phyloP scores from a whole-genome alignment of 176 grass and related monocot species.

The Urochloa ruziziensis region DNA sequence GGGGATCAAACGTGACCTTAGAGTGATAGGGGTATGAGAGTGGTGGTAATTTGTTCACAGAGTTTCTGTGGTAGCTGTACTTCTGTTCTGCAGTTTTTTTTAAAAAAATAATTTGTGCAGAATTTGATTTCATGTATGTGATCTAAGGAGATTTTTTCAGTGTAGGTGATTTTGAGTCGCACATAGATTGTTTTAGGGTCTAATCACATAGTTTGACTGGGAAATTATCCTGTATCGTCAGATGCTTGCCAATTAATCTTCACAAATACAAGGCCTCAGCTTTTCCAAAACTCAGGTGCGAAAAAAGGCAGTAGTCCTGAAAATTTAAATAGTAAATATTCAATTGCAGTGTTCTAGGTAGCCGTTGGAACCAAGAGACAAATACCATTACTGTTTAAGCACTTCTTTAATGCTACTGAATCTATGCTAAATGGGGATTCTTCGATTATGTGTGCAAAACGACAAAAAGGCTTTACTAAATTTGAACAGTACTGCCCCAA shows the following conservation, averaged over 20 bases:
- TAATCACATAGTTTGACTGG: background rate
- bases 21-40: background rate
- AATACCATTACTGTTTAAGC: background rate
- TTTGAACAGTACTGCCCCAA: background rate
- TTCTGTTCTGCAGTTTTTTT: no score
- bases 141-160: background rate
- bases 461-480: background rate
- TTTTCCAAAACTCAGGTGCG: background rate
- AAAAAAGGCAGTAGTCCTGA: background rate
- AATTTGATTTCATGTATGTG: background rate
- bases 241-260: background rate
- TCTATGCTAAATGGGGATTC: slow-evolving; percentile 13
- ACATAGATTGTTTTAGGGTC: background rate
- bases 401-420: background rate
- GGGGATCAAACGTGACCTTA: background rate
- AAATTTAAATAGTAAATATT: slow-evolving; percentile 8
- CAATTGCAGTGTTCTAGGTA: background rate
- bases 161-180: background rate
- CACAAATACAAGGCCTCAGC: background rate
- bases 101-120: no score
- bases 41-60: background rate
- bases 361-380: background rate
- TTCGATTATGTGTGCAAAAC: background rate
- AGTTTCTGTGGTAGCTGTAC: background rate
- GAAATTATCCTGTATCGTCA: background rate